Evolutionary conservation across 768 basidiomycete species (phyloP).

Genomic region (Amanita pallidorosea): DNA sequence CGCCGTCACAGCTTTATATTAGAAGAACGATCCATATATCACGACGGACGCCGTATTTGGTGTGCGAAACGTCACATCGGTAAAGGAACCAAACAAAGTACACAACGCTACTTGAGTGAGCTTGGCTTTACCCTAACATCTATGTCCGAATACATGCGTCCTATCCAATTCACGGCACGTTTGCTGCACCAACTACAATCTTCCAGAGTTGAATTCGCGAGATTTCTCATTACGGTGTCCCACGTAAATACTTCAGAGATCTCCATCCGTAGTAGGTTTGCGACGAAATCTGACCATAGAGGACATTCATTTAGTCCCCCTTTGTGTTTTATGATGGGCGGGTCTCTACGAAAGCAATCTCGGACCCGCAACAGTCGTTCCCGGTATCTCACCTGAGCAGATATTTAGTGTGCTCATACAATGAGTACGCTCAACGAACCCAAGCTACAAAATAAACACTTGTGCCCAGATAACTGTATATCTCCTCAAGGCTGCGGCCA

Average conservation of each 20-base stretch:
- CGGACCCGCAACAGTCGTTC: neutral
- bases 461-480: neutral
- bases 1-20: constrained; percentile 66
- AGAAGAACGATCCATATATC: constrained; percentile 57
- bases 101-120: neutral
- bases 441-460: neutral
- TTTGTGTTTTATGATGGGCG: neutral
- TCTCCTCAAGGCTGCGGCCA: neutral
- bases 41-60: constrained; percentile 74
- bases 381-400: neutral
- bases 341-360: neutral
- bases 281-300: neutral
- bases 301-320: neutral
- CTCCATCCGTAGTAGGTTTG: neutral
- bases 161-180: neutral
- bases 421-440: neutral
- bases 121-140: neutral
- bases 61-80: constrained; percentile 35
- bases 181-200: neutral
- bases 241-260: neutral
- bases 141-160: neutral
- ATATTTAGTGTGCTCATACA: too few species aligned
- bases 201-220: neutral
- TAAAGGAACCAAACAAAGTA: neutral
- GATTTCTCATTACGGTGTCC: neutral